These are phyloP conservation scores for Rhynchospora breviuscula DNA, from an alignment of 176 grass and related monocot genomes.

Conservation along the genomic window DNA sequence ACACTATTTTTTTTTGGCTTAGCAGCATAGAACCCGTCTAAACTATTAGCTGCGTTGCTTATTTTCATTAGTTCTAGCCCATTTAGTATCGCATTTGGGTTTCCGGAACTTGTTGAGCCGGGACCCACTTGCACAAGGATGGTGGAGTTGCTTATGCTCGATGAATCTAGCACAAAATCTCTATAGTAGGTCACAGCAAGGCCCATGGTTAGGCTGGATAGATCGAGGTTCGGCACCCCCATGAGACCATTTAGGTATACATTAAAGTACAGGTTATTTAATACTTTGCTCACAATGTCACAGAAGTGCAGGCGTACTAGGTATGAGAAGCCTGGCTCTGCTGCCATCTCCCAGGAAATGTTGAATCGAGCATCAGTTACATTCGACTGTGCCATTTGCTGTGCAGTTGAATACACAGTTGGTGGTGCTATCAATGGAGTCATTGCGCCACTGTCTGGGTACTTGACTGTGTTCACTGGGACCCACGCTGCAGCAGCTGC, in stretches of 20 bases:
- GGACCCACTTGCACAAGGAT: slow-evolving; percentile 69
- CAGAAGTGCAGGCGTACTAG: slow-evolving; percentile 78
- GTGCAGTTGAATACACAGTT: slow-evolving; percentile 61
- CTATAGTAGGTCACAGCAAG: slow-evolving; percentile 78
- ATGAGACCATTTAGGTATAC: slow-evolving; percentile 80
- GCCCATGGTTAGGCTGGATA: slow-evolving; percentile 64
- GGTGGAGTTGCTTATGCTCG: slow-evolving; percentile 64
- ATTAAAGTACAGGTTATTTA: slow-evolving; percentile 81
- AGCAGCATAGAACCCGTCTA: slow-evolving; percentile 64
- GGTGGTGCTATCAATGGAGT: slow-evolving; percentile 67
- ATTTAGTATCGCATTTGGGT: slow-evolving; percentile 76
- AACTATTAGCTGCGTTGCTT: slow-evolving; percentile 71
- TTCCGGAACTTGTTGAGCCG: slow-evolving; percentile 26
- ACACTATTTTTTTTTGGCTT: slow-evolving; percentile 30
- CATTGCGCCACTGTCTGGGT: slow-evolving; percentile 56
- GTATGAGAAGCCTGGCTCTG: slow-evolving; percentile 70
- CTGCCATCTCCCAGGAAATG: slow-evolving; percentile 67
- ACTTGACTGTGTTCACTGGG: slow-evolving; percentile 60
- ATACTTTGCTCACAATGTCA: slow-evolving; percentile 79
- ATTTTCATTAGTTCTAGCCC: slow-evolving; percentile 95
- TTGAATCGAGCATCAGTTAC: slow-evolving; percentile 59
- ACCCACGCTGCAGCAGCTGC: slow-evolving; percentile 46
- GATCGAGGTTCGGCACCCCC: slow-evolving; percentile 55
- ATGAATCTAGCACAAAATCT: slow-evolving; percentile 70
- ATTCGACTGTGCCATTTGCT: slow-evolving; percentile 64